Evolutionary conservation across 2,329 filamentous ascomycete species (phyloP).

Genomic region (Emergomyces orientalis): DNA sequence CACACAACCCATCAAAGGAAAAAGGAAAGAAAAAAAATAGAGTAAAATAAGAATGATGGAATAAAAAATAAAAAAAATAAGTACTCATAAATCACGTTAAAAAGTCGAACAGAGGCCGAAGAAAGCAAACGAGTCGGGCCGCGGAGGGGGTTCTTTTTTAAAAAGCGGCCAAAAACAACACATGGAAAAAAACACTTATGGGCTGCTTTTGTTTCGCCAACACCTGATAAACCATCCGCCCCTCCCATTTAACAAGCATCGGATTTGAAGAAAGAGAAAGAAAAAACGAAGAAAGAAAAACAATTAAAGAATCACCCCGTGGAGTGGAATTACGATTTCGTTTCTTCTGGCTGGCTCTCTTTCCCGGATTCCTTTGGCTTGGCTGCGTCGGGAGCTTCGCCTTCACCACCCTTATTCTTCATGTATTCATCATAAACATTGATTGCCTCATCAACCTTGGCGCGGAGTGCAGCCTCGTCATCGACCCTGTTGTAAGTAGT

Average conservation of each 20-base stretch:
- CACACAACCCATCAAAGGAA: not conserved
- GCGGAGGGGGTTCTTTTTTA: not conserved
- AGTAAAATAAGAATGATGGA: not conserved
- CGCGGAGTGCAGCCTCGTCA: constrained; percentile 77
- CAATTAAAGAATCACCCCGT: not conserved
- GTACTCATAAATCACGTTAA: constrained; percentile 8
- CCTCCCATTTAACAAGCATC: constrained; percentile 7
- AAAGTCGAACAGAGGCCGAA: not conserved
- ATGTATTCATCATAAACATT: constrained; percentile 98
- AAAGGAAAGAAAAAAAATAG: not conserved
- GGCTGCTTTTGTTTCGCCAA: not conserved
- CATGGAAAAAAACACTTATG: not conserved
- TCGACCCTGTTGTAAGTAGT: constrained; percentile 56
- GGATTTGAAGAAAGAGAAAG: not conserved
- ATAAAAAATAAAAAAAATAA: not conserved
- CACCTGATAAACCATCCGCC: not conserved
- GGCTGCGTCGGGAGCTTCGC: constrained; percentile 33
- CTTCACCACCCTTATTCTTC: constrained; percentile 60
- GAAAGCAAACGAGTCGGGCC: not conserved
- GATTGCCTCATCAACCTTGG: constrained; percentile 96
- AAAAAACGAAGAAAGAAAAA: not conserved
- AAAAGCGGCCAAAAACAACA: not conserved
- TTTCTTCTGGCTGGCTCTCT: constrained; percentile 29
- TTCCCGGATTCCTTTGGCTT: constrained; percentile 39
- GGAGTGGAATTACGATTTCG: constrained; percentile 15